A percentile compares a stretch with the other conserved stretches of the same genome.
These are phyloP conservation scores for Rhytidiadelphus loreus DNA, from an alignment of 225 moss, liverwort and hornwort species.

Conservation along the genomic window DNA sequence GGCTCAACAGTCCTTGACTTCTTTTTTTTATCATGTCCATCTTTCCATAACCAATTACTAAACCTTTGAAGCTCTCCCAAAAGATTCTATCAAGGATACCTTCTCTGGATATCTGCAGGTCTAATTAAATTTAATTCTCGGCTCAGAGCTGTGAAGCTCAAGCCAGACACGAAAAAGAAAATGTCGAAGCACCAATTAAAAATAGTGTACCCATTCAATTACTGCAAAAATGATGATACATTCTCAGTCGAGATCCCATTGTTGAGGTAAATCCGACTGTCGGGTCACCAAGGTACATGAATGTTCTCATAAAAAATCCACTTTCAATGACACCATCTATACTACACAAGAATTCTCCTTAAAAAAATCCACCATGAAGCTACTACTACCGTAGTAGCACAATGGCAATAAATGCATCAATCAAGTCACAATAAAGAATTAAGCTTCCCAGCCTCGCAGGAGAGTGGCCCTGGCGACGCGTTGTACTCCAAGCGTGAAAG, in stretches of 20 bases:
- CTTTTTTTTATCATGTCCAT: not conserved
- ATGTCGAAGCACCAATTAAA: no score
- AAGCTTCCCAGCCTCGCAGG: conserved; percentile 94
- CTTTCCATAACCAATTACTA: not conserved
- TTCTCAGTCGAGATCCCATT: not conserved
- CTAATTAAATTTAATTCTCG: not conserved
- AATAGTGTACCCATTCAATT: not conserved
- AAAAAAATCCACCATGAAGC: not conserved
- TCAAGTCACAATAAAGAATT: not conserved
- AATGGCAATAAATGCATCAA: not conserved
- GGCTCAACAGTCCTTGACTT: accelerated
- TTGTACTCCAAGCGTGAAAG: conserved; percentile 78
- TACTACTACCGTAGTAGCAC: not conserved
- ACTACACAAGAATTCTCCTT: not conserved
- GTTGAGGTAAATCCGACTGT: not conserved
- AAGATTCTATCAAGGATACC: not conserved
- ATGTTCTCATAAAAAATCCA: not conserved
- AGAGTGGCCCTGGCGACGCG: conserved; percentile 86
- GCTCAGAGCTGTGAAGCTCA: not conserved
- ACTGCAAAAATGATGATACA: not conserved
- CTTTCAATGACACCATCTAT: not conserved
- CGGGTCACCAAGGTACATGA: not conserved
- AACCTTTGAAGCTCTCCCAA: accelerated
- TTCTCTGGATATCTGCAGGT: accelerated
- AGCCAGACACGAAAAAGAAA: not conserved